Percentiles rank a stretch among this genome's conserved stretches.
phyloP scores from a whole-genome alignment of 495 filamentous ascomycete genomes.

The Neurospora pannonica region DNA sequence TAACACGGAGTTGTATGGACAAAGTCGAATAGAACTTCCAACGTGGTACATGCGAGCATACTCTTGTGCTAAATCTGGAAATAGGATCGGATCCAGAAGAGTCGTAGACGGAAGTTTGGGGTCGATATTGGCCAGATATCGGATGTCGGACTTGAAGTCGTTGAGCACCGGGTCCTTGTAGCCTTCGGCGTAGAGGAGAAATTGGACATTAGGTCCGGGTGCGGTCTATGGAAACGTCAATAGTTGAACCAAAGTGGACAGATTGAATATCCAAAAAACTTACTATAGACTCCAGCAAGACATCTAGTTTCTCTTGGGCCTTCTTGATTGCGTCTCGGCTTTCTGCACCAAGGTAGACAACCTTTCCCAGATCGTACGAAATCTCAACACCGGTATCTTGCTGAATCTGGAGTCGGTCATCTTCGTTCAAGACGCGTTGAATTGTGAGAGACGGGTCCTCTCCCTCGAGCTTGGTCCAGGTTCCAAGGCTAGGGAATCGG shows the following conservation, averaged over 20 bases:
- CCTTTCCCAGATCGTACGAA: slow-evolving; percentile 6
- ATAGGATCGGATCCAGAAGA: slow-evolving; percentile 2
- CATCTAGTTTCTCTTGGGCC: slow-evolving; percentile 26
- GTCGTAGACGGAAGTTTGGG: slow-evolving; percentile 7
- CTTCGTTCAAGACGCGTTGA: slow-evolving; percentile 9
- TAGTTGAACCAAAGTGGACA: neutral
- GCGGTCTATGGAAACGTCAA: neutral
- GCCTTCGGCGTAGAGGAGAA: slow-evolving; percentile 29
- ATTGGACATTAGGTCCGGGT: neutral
- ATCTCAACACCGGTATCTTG: slow-evolving; percentile 19
- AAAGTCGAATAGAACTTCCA: slow-evolving; percentile 13
- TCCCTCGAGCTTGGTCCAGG: slow-evolving; percentile 14
- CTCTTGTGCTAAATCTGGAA: neutral
- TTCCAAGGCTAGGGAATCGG: neutral
- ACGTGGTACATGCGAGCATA: slow-evolving; percentile 12
- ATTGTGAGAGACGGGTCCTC: slow-evolving; percentile 2
- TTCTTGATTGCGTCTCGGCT: slow-evolving; percentile 8
- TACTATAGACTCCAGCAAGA: slow-evolving; percentile 25
- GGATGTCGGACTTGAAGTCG: slow-evolving; percentile 10
- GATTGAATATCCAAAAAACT: slow-evolving; percentile 6
- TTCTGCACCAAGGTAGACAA: slow-evolving; percentile 27
- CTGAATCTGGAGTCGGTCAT: slow-evolving; percentile 12
- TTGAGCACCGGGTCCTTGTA: slow-evolving; percentile 3
- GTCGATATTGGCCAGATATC: slow-evolving; percentile 23
- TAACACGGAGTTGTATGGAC: slow-evolving; percentile 3